Base-by-base conservation (phyloP, 164 flowering plant genomes). In the Warburgia ugandensis region DNA sequence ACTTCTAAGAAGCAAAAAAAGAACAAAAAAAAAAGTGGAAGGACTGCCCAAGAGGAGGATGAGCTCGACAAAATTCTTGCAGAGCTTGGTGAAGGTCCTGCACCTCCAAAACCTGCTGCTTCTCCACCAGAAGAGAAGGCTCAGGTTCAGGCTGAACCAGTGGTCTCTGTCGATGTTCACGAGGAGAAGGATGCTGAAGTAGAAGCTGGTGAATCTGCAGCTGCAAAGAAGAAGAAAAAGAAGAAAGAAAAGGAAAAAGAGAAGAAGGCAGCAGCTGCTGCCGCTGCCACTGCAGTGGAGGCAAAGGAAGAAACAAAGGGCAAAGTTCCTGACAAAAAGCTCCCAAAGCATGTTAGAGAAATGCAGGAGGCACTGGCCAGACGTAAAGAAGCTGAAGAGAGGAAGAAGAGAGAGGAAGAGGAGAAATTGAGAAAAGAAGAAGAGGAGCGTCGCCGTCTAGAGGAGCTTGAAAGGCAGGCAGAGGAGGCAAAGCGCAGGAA, bases 211-310 rank as follows among this genome's bases (percentile, higher is more conserved):
- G 94, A 80, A 55, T 79, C 96, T 33, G 91, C 87, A 27, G 90
- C 96, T 14, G 81, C 97, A 47, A 85, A 81, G 77, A 92, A 84
- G 76, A 91, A 84, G 79, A 89, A 82, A 54, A 89, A 85, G n/a
- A n/a, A n/a, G n/a, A n/a, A n/a, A n/a, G n/a, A n/a, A n/a, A n/a
- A n/a, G n/a, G n/a, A n/a, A n/a, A n/a, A n/a, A 61, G 71, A 84
- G 51, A 75, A 80, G 71, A 74, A 69, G 7, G 74, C 70, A 6
- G 77, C 73, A 3, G 73, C 48, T 2, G 48, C 51, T 3, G 62
- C 57, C 1, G 59, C 68, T 3, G 63, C 54, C 5, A 51, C 76
- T 11, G 72, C 74, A 0, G 54, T 73, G 8, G 73, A 57, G 30
- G 49, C 33, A 8, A 65, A 60, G 55, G 70, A 68, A 42, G 81